phyloP scores from a whole-genome alignment of 345 rosid species.

The Trapa bicornis region DNA sequence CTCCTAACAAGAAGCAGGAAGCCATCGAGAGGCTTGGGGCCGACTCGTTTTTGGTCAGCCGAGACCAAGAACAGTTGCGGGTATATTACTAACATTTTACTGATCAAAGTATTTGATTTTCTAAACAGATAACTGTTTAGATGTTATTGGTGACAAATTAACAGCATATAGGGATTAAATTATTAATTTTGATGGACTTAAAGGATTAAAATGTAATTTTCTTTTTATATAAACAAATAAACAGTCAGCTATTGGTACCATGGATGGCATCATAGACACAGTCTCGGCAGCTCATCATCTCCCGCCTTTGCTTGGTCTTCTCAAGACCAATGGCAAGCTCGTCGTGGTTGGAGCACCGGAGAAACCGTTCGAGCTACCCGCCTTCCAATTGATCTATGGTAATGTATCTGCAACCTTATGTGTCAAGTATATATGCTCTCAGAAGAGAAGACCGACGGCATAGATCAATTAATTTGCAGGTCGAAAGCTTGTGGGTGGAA shows the following conservation, averaged over 20 bases:
- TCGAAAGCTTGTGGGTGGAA: conserved; percentile 15
- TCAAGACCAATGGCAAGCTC: conserved; percentile 27
- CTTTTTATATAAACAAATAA: not conserved
- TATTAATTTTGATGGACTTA: too few relatives aligned
- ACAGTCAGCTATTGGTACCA: conserved; percentile 17
- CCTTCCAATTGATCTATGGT: conserved; percentile 24
- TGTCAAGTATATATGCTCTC: too few relatives aligned
- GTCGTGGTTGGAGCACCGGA: conserved; percentile 30
- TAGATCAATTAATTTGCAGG: conserved; percentile 1
- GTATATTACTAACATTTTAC: conserved; percentile 12
- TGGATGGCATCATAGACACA: conserved; percentile 32
- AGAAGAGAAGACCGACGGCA: not conserved
- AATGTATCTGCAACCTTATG: not conserved
- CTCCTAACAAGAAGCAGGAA: conserved; percentile 8
- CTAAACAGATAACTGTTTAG: too few relatives aligned
- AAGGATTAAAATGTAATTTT: not conserved
- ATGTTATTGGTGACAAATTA: too few relatives aligned
- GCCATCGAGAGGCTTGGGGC: conserved; percentile 26
- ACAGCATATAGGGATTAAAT: too few relatives aligned
- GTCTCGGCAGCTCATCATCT: conserved; percentile 23
- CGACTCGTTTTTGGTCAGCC: conserved; percentile 26
- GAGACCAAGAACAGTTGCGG: conserved; percentile 47
- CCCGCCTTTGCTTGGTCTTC: conserved; percentile 19
- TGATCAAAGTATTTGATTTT: too few relatives aligned
- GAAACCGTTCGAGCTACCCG: conserved; percentile 23